Conservation (phyloP, 768 basidiomycete genomes). For the Leccinum pellstonianum region DNA sequence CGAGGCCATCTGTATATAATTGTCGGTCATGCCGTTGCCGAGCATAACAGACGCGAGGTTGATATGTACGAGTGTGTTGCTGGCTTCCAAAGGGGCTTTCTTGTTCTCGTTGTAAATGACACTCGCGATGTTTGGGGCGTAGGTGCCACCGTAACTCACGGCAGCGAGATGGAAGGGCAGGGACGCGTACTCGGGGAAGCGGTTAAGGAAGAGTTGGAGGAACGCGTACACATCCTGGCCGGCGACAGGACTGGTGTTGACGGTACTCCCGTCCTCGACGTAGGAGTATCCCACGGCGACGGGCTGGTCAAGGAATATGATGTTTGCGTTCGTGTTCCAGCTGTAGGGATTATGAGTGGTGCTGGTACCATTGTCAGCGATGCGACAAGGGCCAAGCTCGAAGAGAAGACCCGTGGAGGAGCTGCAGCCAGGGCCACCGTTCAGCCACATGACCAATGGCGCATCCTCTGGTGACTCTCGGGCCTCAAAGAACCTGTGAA, state of each 20-base stretch:
- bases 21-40: constrained; percentile 86
- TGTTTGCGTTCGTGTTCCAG: constrained; percentile 76
- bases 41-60: constrained; percentile 84
- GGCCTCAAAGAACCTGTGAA: constrained; percentile 83
- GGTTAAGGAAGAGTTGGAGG: constrained; percentile 74
- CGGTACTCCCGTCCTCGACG: constrained; percentile 66
- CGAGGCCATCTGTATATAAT: constrained; percentile 74
- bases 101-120: constrained; percentile 80
- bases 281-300: constrained; percentile 92
- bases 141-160: constrained; percentile 78
- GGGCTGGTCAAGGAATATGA: constrained; percentile 69
- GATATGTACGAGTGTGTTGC: constrained; percentile 53
- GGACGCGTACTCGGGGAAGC: constrained; percentile 70
- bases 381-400: constrained; percentile 86
- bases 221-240: constrained; percentile 90
- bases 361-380: constrained; percentile 67
- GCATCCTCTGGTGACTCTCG: constrained; percentile 69
- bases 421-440: constrained; percentile 73
- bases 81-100: constrained; percentile 41
- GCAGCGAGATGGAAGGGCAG: constrained; percentile 77
- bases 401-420: constrained; percentile 85
- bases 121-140: constrained; percentile 83
- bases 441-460: constrained; percentile 90
- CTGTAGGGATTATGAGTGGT: constrained; percentile 73
- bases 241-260: constrained; percentile 80